Evolutionary conservation across 2,329 filamentous ascomycete genomes (phyloP), one percentile per base, ranked within the genome.

Genomic region (Fusarium avenaceum): DNA sequence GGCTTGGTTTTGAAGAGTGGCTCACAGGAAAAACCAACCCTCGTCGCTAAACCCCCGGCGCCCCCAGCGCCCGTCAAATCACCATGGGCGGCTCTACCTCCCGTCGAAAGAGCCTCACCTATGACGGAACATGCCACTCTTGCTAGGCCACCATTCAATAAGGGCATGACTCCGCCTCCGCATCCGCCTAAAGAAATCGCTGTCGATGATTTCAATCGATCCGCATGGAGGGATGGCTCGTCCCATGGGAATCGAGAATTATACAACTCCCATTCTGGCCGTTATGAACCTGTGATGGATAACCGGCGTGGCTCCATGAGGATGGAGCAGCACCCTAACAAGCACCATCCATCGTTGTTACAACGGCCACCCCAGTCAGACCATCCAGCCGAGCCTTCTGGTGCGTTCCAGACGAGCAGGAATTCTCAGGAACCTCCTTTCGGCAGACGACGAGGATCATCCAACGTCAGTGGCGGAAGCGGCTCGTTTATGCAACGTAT

Each of bases 241-340:
- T 76, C 83, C 1, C 84, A 86, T 57, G 84, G 86, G 13, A 89
- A 88, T 65, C 86, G 92, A 57, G 94, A 98, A 77, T 83, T 98
- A 0, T 98, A 90, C 81, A 97, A 98, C 77, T 97, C 95, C n/a
- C 92, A 96, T 56, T 97, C 93, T 54, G 95, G 95, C 19, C 90
- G 93, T 50, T 97, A 97, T 72, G 95, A 98, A 76, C 94, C 94
- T 17, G 95, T 94, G 5, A 83, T 87, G 52, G 93, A 97, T 28
- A 68, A 69, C 65, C 90, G 94, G 38, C 89, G 93, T 68, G 88
- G 87, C 19, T 89, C 91, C 30, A 82, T 87, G 67, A 88, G 91
- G 51, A 87, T 89, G 56, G 92, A 96, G 53, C 80, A 84, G 55
- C 85, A 87, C 63, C 85, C 87, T 57, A 88, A 92, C 57, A 88